Conservation (phyloP, 257 asterid genomes). For the Linderniella brevidens region DNA sequence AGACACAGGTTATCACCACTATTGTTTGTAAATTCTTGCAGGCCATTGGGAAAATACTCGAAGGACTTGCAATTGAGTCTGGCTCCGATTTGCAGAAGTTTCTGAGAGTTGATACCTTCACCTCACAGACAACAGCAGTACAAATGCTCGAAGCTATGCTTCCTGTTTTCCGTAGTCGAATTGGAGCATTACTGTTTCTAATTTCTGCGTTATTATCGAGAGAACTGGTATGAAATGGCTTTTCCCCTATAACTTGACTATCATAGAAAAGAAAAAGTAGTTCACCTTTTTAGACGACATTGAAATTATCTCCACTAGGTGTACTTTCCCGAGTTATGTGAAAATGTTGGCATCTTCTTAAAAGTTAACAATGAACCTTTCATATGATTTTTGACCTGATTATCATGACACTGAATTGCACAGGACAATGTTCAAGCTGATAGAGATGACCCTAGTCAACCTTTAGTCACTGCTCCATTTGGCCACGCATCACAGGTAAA, state of each 20-base stretch:
- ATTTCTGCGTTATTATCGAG: slow-evolving; percentile 89
- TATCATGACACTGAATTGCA: slow-evolving; percentile 7
- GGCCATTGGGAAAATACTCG: slow-evolving; percentile 58
- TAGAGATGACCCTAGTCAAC: slow-evolving; percentile 91
- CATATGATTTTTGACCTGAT: background rate
- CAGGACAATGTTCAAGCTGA: slow-evolving; percentile 43
- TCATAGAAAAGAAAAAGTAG: too few species aligned
- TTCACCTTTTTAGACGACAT: too few species aligned
- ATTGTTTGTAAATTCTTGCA: slow-evolving; percentile 11
- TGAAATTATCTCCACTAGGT: background rate
- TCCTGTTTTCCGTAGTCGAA: slow-evolving; percentile 73
- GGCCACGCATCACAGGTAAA: slow-evolving; percentile 99
- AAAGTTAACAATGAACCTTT: background rate
- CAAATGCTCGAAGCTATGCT: slow-evolving; percentile 57
- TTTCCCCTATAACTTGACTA: too few species aligned
- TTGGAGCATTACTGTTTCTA: slow-evolving; percentile 90
- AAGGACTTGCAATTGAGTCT: slow-evolving; percentile 64
- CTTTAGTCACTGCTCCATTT: slow-evolving; percentile 94
- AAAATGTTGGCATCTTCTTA: background rate
- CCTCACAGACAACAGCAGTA: slow-evolving; percentile 35
- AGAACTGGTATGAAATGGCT: slow-evolving; percentile 51
- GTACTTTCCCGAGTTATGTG: background rate
- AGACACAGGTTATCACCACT: background rate
- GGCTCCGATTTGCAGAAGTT: slow-evolving; percentile 56
- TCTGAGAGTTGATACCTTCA: slow-evolving; percentile 44